Base-by-base conservation (phyloP, 1,139 yeast genomes). In the Pneumocystis wakefieldiae region DNA sequence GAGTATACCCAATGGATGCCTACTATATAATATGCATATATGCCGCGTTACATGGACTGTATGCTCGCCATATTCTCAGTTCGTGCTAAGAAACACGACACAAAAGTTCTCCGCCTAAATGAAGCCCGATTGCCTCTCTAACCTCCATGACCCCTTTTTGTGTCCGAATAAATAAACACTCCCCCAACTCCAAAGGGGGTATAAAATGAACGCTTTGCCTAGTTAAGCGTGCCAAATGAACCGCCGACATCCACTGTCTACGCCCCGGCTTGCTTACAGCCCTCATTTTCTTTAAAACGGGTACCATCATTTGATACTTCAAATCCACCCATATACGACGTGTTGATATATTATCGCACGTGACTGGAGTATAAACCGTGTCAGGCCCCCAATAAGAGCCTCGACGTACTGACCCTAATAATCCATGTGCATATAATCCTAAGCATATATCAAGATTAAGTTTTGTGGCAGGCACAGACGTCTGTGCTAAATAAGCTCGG, bases 331-430 rank as follows among this genome's bases (percentile, higher is more conserved):
- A 92, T 66, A 92, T 80, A 69, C 96, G 81, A 71, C 98, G 83
- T 0, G 94, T 82, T 19, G 95, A 76, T 59, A 92, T 83, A 72
- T 92, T 91, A 72, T 88, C 96, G 58, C 86, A 90, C 0, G 97
- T 90, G 37, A 87, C 89, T 53, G 90, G 95, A 0, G 83, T 83
- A 19, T 87, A 86, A 15, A 72, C 75, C 42, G 71, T 71, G 73
- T 94, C 97, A 19, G 98, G 98, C 0, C 97, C 97, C n/a, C 80
- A 74, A 3, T 83, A 78, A n/a, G 94, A 86, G 3, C 98, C 99
- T 70, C 88, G 81, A 73, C 87, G 95, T 63, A 94, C 81, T 10
- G 90, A 82, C 1, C 90, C 81, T 62, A 94, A 78, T 73, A 91
- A 89, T 1, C 99, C 99, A 75, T 91, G 95, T 68, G 85, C 86